These are phyloP conservation scores for Mariannaea elegans DNA, from an alignment of 2,329 filamentous ascomycete species.

Conservation along the genomic window DNA sequence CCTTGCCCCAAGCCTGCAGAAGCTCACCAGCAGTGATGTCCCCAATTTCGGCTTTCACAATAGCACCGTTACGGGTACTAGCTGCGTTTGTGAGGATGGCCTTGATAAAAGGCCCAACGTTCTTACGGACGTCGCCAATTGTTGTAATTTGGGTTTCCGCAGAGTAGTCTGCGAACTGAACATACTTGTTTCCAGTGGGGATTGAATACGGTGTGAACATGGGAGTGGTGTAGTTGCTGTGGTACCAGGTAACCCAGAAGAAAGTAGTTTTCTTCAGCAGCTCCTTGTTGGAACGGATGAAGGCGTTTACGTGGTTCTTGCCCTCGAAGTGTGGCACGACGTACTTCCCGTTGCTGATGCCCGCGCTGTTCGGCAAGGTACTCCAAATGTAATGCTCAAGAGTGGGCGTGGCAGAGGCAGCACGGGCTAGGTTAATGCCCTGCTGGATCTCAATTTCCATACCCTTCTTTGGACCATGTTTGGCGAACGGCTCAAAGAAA, in stretches of 20 bases:
- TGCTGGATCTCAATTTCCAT: slow-evolving; percentile 50
- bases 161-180: slow-evolving; percentile 40
- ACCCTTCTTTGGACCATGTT: slow-evolving; percentile 40
- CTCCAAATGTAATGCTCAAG: slow-evolving; percentile 57
- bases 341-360: slow-evolving; percentile 43
- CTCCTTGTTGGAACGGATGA: slow-evolving; percentile 46
- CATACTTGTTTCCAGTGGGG: slow-evolving; percentile 32
- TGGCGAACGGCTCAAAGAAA: slow-evolving; percentile 48
- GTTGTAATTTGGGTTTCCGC: slow-evolving; percentile 36
- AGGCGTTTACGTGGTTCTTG: slow-evolving; percentile 51
- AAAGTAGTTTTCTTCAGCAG: slow-evolving; percentile 52
- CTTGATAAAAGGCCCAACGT: slow-evolving; percentile 44
- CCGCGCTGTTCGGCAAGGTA: slow-evolving; percentile 49
- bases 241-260: slow-evolving; percentile 48
- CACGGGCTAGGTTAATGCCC: slow-evolving; percentile 52
- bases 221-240: slow-evolving; percentile 40
- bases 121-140: slow-evolving; percentile 40
- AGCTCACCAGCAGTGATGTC: slow-evolving; percentile 40
- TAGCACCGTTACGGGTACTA: slow-evolving; percentile 38
- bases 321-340: slow-evolving; percentile 51
- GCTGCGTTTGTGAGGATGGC: slow-evolving; percentile 43
- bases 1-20: slow-evolving; percentile 43
- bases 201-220: slow-evolving; percentile 17
- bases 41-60: slow-evolving; percentile 40
- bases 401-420: slow-evolving; percentile 46